Evolutionary conservation across 352 stramenopile species (phyloP).

Genomic region (Blastocystis sp.): DNA sequence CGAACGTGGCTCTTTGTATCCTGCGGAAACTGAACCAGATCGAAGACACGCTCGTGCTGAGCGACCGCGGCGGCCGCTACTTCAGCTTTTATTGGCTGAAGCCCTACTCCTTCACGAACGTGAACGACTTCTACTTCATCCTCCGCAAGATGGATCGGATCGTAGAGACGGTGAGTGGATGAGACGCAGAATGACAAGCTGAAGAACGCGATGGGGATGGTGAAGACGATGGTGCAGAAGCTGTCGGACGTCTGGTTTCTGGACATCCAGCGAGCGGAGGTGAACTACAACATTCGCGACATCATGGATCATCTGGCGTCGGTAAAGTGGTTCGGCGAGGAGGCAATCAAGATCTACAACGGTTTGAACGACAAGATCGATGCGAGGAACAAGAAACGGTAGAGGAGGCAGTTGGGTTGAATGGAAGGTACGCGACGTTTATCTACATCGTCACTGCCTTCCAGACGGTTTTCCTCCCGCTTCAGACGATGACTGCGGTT

Average conservation of each 20-base stretch:
- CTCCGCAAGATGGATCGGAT: neutral
- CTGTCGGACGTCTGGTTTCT: neutral
- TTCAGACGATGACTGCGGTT: constrained; percentile 47
- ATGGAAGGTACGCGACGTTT: neutral
- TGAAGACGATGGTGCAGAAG: neutral
- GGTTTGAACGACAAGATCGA: constrained; percentile 6
- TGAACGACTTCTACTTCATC: neutral
- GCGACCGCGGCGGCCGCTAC: neutral
- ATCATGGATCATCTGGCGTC: constrained; percentile 37
- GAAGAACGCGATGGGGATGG: neutral
- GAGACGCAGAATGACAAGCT: neutral
- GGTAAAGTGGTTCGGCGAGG: neutral
- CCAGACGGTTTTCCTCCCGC: constrained; percentile 39
- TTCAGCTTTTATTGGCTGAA: neutral
- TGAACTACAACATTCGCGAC: constrained; percentile 42
- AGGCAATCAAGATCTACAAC: constrained; percentile 28
- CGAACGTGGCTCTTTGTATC: neutral
- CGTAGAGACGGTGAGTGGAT: neutral
- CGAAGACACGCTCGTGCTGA: neutral
- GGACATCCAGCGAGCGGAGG: neutral
- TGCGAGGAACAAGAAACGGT: neutral
- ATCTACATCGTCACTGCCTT: constrained; percentile 53
- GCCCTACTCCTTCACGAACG: neutral
- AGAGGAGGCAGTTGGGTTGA: neutral
- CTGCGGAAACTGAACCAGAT: neutral